These are phyloP conservation scores for Danielozyma ontarioensis DNA, from an alignment of 805 yeast species.

Conservation along the genomic window DNA sequence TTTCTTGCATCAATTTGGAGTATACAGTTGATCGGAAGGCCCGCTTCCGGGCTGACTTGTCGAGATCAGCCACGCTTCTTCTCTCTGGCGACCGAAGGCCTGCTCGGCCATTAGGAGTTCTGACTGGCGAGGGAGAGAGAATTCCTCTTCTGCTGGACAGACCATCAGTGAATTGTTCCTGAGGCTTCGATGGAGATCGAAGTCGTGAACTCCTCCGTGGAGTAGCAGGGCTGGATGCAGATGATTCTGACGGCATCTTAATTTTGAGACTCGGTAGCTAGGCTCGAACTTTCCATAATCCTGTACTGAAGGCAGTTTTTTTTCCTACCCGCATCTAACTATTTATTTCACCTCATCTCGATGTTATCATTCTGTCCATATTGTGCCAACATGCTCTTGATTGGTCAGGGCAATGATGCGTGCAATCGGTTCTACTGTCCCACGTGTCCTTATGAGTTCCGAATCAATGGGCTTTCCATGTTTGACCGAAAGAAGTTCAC, in stretches of 20 bases:
- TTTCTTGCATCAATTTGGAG: constrained; percentile 27
- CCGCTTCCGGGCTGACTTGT: constrained; percentile 45
- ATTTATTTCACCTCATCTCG: not conserved
- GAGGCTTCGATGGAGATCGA: too few species aligned
- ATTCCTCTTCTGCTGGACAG: constrained; percentile 8
- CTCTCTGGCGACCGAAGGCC: constrained; percentile 43
- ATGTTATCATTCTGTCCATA: constrained; percentile 96
- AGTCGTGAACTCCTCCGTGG: not conserved
- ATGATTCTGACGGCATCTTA: too few species aligned
- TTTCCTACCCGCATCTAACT: not conserved
- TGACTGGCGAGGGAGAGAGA: constrained; percentile 19
- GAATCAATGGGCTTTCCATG: constrained; percentile 76
- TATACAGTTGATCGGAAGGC: constrained; percentile 34
- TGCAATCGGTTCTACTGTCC: constrained; percentile 76
- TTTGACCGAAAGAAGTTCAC: constrained; percentile 80
- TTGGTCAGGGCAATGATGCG: constrained; percentile 51
- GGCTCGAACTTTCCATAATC: not conserved
- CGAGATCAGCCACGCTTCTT: constrained; percentile 32
- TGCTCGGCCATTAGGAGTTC: constrained; percentile 39
- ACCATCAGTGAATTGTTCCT: too few species aligned
- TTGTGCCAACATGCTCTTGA: constrained; percentile 85
- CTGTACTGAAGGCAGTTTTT: not conserved
- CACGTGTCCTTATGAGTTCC: constrained; percentile 94
- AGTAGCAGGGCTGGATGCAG: not conserved
- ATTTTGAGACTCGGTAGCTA: too few species aligned